A percentile compares a stretch with the other conserved stretches of the same genome.
Conservation (phyloP, 2,329 filamentous ascomycete species). For the Aphanocladium album region DNA sequence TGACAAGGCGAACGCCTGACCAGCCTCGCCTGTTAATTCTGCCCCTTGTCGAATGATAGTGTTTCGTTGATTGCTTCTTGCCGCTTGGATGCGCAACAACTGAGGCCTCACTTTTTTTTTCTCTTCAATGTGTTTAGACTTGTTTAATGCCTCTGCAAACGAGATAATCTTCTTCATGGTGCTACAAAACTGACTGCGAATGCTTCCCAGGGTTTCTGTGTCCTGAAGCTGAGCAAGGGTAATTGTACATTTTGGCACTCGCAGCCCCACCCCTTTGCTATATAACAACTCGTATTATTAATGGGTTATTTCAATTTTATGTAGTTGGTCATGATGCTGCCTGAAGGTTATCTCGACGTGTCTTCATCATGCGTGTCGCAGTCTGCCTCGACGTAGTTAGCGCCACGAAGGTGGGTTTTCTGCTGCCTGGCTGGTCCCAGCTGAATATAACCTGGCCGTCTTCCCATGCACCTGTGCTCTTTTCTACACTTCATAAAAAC, state of each 20-base stretch:
- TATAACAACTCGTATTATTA: neutral
- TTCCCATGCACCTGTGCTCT: neutral
- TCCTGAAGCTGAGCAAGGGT: too few relatives aligned
- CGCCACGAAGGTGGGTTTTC: neutral
- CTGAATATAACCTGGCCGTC: neutral
- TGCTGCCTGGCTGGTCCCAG: neutral
- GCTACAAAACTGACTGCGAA: too few relatives aligned
- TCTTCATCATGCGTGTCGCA: neutral
- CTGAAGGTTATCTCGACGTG: neutral
- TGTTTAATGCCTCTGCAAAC: too few relatives aligned
- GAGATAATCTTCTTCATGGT: too few relatives aligned
- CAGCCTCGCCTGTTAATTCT: neutral
- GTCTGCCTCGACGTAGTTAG: neutral
- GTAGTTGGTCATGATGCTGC: neutral
- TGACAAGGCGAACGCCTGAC: neutral
- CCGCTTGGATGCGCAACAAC: too few relatives aligned
- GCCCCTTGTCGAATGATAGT: neutral
- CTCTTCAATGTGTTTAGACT: too few relatives aligned
- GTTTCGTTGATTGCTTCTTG: neutral
- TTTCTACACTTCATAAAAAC: too few relatives aligned
- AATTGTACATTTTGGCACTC: too few relatives aligned
- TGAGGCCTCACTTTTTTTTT: too few relatives aligned
- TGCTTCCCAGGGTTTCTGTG: too few relatives aligned
- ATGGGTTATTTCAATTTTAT: neutral
- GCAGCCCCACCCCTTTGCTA: too few relatives aligned